Percentiles rank a stretch among this genome's conserved stretches.
Conservation (phyloP, 2,329 filamentous ascomycete genomes). For the Penicillium italicum region DNA sequence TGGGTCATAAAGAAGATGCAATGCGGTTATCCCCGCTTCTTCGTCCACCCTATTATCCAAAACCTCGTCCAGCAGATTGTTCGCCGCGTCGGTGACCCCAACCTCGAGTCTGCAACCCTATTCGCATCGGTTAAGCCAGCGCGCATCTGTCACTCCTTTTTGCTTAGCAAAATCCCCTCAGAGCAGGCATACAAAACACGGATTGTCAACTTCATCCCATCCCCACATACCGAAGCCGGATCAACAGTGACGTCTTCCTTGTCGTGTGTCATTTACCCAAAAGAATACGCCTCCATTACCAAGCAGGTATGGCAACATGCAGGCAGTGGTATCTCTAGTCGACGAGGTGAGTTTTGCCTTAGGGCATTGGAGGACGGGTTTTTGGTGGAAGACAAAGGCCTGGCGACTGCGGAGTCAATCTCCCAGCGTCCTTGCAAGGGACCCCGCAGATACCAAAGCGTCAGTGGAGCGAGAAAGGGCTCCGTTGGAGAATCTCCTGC, state of each 20-base stretch:
- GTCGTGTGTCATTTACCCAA: constrained; percentile 68
- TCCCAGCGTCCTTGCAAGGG: constrained; percentile 57
- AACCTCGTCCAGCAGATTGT: constrained; percentile 68
- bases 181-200: constrained; percentile 50
- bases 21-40: constrained; percentile 93
- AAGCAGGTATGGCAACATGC: constrained; percentile 98
- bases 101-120: constrained; percentile 67
- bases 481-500: constrained; percentile 46
- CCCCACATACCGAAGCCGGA: constrained; percentile 62
- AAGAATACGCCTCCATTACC: constrained; percentile 65
- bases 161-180: constrained; percentile 46
- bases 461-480: constrained; percentile 39
- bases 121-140: constrained; percentile 72
- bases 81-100: constrained; percentile 52
- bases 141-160: constrained; percentile 70
- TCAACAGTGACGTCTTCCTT: constrained; percentile 57
- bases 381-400: constrained; percentile 50
- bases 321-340: constrained; percentile 86
- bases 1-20: constrained; percentile 84
- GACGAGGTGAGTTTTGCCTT: constrained; percentile 85
- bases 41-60: constrained; percentile 79
- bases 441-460: constrained; percentile 72
- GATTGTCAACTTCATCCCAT: constrained; percentile 50
- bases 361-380: constrained; percentile 67
- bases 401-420: constrained; percentile 22